phyloP scores from a whole-genome alignment of 768 basidiomycete species.

The Boletus speciosus region DNA sequence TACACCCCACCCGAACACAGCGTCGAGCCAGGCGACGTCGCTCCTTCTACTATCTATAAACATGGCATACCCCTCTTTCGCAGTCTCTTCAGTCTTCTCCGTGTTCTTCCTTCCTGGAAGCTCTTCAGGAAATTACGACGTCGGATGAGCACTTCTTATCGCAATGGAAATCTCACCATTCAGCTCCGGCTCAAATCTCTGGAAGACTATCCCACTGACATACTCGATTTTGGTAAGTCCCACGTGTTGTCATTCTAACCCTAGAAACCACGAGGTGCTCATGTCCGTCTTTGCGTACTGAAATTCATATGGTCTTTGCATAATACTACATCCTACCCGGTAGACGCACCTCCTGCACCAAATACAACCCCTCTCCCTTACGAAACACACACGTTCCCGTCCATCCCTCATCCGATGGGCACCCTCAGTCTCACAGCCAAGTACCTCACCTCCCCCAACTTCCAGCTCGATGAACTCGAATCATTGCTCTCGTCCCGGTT shows the following conservation, averaged over 20 bases:
- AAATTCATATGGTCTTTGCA: conserved; percentile 3
- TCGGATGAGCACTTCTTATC: conserved; percentile 34
- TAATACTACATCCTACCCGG: conserved; percentile 6
- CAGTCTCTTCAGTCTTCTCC: conserved; percentile 63
- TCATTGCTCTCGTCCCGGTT: conserved; percentile 72
- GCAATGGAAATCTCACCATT: conserved; percentile 46
- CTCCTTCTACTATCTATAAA: conserved; percentile 79
- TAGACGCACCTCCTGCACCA: conserved; percentile 41
- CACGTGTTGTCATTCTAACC: conserved; percentile 23
- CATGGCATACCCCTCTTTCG: conserved; percentile 80
- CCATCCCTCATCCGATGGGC: conserved; percentile 68
- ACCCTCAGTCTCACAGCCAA: conserved; percentile 57
- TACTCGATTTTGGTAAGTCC: conserved; percentile 39
- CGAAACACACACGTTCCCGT: conserved; percentile 56
- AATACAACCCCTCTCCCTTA: conserved; percentile 43
- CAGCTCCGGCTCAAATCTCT: conserved; percentile 43
- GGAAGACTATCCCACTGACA: conserved; percentile 28
- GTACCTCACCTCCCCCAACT: conserved; percentile 65
- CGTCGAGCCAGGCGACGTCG: conserved; percentile 44
- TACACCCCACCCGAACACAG: conserved; percentile 14
- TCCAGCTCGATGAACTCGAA: conserved; percentile 75
- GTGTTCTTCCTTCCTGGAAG: conserved; percentile 76
- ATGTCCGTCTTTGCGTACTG: conserved; percentile 26
- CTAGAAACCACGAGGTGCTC: conserved; percentile 29
- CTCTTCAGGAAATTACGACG: conserved; percentile 57